Evolutionary conservation across 2,329 filamentous ascomycete genomes (phyloP), one percentile per base, ranked within the genome.

Genomic region (Trichoderma koningiopsis): DNA sequence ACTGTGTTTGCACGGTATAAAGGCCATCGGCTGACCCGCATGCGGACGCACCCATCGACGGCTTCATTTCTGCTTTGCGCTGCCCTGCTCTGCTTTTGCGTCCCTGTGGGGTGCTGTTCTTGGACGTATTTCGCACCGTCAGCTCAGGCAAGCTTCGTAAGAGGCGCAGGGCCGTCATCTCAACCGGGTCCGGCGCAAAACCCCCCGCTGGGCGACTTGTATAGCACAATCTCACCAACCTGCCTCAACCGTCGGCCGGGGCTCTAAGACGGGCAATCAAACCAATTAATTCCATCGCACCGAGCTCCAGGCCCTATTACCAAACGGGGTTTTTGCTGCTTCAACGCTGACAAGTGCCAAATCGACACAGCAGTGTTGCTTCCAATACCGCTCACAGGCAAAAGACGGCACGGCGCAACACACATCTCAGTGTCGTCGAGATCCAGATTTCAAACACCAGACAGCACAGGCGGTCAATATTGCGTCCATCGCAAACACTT

Each of bases 131-230:
- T 49, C 58, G 63, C 55, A 59, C 63, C 63, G 24, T 67, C 40
- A 67, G 63, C 63, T 59, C 63, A 27, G 58, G 55, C 55, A 27
- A 67, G 55, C 55, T 67, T 67, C 40, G 22, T 22, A 10, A 59
- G 63, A 67, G 63, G 63, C 55, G 63, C 63, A 67, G 63, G 31
- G 29, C 19, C 63, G 63, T 66, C 63, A 66, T 66, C 63, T 66
- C 55, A 52, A 59, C 63, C 63, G 55, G 63, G 63, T 67, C 63
- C 63, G 63, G 63, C 55, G 63, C 63, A 52, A 43, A 67, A 27
- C 29, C 55, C 63, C 55, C 63, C 63, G 19, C 55, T 55, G 24
- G n/a, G 19, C 49, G 47, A 24, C 13, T 22, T n/a, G 37, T 40
- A 27, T 33, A 65, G 40, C 59, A 63, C 59, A 63, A 65, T 65